Base-by-base conservation (phyloP, 1,139 yeast species). In the Debaryomyces fabryi region DNA sequence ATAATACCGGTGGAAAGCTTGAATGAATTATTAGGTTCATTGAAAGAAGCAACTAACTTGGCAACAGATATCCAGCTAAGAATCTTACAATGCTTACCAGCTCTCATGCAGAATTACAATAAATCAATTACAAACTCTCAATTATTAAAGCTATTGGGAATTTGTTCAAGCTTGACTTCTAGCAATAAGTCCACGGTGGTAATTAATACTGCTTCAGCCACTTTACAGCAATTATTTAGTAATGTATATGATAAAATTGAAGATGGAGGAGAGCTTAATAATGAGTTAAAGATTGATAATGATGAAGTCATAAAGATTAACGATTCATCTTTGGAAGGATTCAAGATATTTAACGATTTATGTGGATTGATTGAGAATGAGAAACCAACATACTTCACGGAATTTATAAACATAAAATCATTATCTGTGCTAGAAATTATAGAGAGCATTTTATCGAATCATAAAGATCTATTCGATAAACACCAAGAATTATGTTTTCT, bases 191-290 rank as follows among this genome's bases (percentile, higher is more conserved):
- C 85, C 4, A 82, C 88, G 0, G 88, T 88, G 53, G 96, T 93
- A 3, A 78, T 83, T n/a, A 92, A 91, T 57, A 88, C 98, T 0
- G 97, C 97, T 0, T 83, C 90, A 42, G 99, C 98, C 2, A 90
- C 98, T 1, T 77, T 91, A 42, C 96, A 91, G 56, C 98, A 93
- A 63, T 69, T 93, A 41, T 79, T 91, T 45, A 82, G 86, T 36
- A 81, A 86, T 34, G 78, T 90, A 0, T 92, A 85, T 63, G 97
- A 91, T 50, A 79, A 84, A 49, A 78, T 82, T 3, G 65, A 62
- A 13, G 25, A 24, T 7, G 16, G 30, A n/a, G 70, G 67, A 3
- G 49, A 44, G 4, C 48, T 45, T 2, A 49, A 60, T 1, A 58
- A 58, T 18, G 66, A 67, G 27, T 74, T 79, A 1, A 56, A 62